These are phyloP conservation scores for Diaporthe aspalathi DNA, from an alignment of 2,329 filamentous ascomycete genomes.

Conservation along the genomic window DNA sequence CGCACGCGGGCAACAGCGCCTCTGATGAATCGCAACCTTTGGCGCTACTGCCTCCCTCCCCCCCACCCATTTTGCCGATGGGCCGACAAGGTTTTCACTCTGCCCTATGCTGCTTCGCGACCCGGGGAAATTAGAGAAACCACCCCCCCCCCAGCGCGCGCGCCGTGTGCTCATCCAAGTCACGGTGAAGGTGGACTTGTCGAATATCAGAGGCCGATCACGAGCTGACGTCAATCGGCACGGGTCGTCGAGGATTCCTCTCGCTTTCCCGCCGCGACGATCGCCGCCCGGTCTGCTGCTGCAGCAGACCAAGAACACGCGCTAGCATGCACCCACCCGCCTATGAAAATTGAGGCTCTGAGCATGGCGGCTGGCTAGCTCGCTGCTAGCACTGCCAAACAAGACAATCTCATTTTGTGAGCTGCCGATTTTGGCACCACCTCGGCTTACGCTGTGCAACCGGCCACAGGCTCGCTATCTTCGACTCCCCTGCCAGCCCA, in stretches of 20 bases:
- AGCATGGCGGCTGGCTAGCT: conserved; percentile 34
- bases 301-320: conserved; percentile 26
- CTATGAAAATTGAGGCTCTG: conserved; percentile 35
- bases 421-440: conserved; percentile 33
- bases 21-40: not conserved
- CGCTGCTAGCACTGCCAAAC: conserved; percentile 32
- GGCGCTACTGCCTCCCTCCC: not conserved
- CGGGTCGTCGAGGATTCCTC: conserved; percentile 16
- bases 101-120: not conserved
- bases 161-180: not conserved
- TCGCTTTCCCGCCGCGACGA: conserved; percentile 18
- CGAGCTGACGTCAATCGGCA: conserved; percentile 27
- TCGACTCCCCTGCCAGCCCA: not conserved
- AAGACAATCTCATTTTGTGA: conserved; percentile 36
- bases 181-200: conserved; percentile 1
- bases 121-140: not conserved
- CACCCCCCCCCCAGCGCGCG: not conserved
- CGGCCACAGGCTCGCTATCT: conserved; percentile 23
- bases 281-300: conserved; percentile 26
- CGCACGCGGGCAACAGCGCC: not conserved
- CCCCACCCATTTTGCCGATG: conserved; percentile 1
- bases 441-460: conserved; percentile 31
- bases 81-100: conserved; percentile 18
- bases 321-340: conserved; percentile 33
- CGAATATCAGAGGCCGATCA: conserved; percentile 17